phyloP scores from a whole-genome alignment of 768 basidiomycete species.

The Leccinum subgranulosum region DNA sequence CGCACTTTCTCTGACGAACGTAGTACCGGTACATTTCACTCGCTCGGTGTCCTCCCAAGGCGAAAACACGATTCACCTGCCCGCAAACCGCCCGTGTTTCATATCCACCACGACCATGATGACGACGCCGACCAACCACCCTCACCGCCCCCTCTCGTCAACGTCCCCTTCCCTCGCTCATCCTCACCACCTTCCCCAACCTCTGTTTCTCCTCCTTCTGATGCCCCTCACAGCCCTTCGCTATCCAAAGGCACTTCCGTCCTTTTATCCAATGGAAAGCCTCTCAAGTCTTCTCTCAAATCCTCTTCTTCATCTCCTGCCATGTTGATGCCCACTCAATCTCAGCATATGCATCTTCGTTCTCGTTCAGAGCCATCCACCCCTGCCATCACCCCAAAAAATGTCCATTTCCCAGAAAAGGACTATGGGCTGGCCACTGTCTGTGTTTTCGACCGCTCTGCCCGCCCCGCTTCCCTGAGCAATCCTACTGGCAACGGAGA shows the following conservation, averaged over 20 bases:
- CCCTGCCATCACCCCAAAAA: slow-evolving; percentile 58
- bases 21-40: slow-evolving; percentile 47
- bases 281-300: slow-evolving; percentile 86
- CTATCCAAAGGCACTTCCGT: slow-evolving; percentile 35
- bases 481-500: slow-evolving; percentile 26
- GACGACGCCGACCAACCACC: slow-evolving; percentile 23
- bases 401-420: slow-evolving; percentile 82
- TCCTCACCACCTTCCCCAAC: slow-evolving; percentile 14
- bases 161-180: slow-evolving; percentile 43
- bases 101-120: slow-evolving; percentile 18
- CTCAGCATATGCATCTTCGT: slow-evolving; percentile 23
- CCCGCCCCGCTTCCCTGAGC: slow-evolving; percentile 60
- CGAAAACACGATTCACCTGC: slow-evolving; percentile 24
- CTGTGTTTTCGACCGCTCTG: slow-evolving; percentile 61
- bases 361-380: slow-evolving; percentile 62
- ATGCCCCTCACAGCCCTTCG: slow-evolving; percentile 7
- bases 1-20: slow-evolving; percentile 38
- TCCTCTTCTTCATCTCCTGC: slow-evolving; percentile 27
- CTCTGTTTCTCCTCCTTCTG: neutral
- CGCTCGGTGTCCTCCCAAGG: slow-evolving; percentile 46
- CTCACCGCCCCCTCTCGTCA: slow-evolving; percentile 14
- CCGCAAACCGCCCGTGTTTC: slow-evolving; percentile 17
- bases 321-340: slow-evolving; percentile 3
- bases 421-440: slow-evolving; percentile 61
- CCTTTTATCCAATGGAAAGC: slow-evolving; percentile 73